Evolutionary conservation across 768 basidiomycete species (phyloP).

Genomic region (Cyclocybe cylindracea): DNA sequence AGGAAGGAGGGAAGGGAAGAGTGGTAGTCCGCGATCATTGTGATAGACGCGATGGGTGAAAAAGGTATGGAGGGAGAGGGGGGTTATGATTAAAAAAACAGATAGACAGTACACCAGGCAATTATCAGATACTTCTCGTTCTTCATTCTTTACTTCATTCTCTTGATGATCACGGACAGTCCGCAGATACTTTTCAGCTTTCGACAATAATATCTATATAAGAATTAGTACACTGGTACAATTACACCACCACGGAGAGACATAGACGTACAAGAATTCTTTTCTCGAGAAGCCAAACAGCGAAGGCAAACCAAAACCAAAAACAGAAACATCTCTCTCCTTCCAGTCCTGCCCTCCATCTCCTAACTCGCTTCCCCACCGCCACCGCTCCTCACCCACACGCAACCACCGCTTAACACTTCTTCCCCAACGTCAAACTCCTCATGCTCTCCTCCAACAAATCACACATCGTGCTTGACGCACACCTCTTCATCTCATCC

Average conservation of each 20-base stretch:
- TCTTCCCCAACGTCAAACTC: slow-evolving; percentile 63
- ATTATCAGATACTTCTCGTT: neutral
- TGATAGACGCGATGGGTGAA: neutral
- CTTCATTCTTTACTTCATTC: neutral
- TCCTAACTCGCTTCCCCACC: neutral
- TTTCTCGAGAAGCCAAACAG: too few relatives aligned
- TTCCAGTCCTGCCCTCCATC: neutral
- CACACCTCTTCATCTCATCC: slow-evolving; percentile 26
- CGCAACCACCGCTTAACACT: slow-evolving; percentile 22
- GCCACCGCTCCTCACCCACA: neutral
- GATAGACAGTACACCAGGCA: neutral
- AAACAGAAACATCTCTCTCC: neutral
- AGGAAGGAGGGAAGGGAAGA: neutral
- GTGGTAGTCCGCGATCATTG: neutral
- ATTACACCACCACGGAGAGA: too few relatives aligned
- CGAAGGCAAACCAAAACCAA: too few relatives aligned
- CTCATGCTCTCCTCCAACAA: slow-evolving; percentile 71
- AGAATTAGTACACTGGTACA: too few relatives aligned
- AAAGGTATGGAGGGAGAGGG: neutral
- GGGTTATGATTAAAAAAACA: neutral
- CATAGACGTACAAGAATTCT: too few relatives aligned
- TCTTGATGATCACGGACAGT: neutral
- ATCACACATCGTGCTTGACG: slow-evolving; percentile 25
- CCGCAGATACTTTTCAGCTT: neutral
- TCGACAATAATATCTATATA: too few relatives aligned